These are phyloP conservation scores for Panicum miliaceum DNA, from an alignment of 176 grass and related monocot genomes.

Conservation along the genomic window DNA sequence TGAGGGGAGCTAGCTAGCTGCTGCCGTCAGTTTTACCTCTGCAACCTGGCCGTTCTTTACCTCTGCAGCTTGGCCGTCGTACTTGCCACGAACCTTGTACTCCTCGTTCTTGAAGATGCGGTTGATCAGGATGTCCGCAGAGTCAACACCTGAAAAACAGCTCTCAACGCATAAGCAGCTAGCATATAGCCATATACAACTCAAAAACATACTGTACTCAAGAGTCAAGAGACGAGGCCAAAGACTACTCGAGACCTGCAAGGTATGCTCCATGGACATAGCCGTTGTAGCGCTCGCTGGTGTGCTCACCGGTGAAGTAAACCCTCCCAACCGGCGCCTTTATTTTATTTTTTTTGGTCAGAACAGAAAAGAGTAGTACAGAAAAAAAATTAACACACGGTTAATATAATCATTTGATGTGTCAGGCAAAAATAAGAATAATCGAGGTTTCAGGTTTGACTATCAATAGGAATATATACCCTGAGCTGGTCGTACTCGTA, in stretches of 20 bases:
- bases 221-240: no score
- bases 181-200: neutral
- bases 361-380: neutral
- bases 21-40: neutral
- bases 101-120: conserved; percentile 37
- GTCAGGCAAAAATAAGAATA: no score
- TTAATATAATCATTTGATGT: no score
- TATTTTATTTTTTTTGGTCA: no score
- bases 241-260: conserved; percentile 33
- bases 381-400: neutral
- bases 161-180: neutral
- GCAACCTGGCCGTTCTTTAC: neutral
- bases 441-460: no score
- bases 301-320: conserved; percentile 81
- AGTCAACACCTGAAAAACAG: conserved; percentile 29
- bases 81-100: conserved; percentile 38
- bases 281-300: conserved; percentile 67
- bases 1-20: neutral
- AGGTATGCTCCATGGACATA: conserved; percentile 80
- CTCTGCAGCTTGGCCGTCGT: conserved; percentile 15
- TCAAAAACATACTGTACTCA: no score
- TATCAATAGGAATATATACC: neutral
- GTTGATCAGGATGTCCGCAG: conserved; percentile 22
- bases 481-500: conserved; percentile 33
- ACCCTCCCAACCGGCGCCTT: conserved; percentile 66